Evolutionary conservation across 1,284 basidiomycete species (phyloP), one percentile per base, ranked within the genome.

Genomic region (Malassezia psittaci): DNA sequence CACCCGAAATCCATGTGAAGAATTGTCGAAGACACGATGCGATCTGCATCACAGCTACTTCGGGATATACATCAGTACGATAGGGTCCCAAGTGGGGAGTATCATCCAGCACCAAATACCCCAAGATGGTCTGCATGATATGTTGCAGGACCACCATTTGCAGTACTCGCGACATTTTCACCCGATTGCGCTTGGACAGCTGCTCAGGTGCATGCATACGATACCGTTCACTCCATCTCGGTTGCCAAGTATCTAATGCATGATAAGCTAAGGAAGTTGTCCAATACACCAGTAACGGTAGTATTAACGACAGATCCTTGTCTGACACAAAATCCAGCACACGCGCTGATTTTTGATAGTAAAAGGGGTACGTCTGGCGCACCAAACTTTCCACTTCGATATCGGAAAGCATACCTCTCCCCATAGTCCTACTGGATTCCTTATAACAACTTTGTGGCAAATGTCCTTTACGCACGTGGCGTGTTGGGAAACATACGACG

Each of bases 261-360:
- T 90, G 84, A 78, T 93, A 98, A 72, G 87, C 76, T 53, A 86
- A 77, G 2, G 88, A 90, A 41, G 85, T 77, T 3, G 77, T 64
- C 93, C 94, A 99, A 79, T 98, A 96, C n/a, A 84, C 82, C 56
- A 86, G 55, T 57, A 96, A 71, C 1, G 93, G 91, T 0, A 83
- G 80, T 4, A 82, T 79, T 50, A 96, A 79, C 3, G 87, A 82
- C 39, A 91, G 77, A 61, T 82, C 68, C 56, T 84, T 80, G 79
- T 96, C 93, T 1, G 85, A 80, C 51, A 90, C 66, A 3, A 5
- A 33, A 5, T 16, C 5, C 8, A 41, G 32, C 15, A 35, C 46
- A 1, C 45, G 32, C 12, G 50, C 43, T 4, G 15, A 16, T 16
- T 48, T 35, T 29, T 32, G 32, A 29, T 57, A 57, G 46, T 48